These are phyloP conservation scores for Solanum chiquidenum DNA, from an alignment of 257 asterid species.

Conservation along the genomic window DNA sequence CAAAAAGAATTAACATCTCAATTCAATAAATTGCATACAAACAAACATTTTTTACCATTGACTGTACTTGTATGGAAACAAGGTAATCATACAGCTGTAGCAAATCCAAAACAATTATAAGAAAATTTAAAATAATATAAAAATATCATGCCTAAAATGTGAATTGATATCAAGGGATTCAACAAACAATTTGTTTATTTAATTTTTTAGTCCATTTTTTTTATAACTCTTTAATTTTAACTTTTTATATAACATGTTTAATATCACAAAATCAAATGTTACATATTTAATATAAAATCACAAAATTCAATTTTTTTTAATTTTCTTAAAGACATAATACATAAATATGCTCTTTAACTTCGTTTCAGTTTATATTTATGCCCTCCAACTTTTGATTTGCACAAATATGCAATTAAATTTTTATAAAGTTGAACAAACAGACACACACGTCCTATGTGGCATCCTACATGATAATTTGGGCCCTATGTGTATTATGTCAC, in stretches of 20 bases:
- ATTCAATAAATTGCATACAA: not conserved
- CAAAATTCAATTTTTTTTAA: too few relatives aligned
- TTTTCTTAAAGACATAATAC: too few relatives aligned
- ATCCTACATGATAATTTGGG: not conserved
- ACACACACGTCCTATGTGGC: not conserved
- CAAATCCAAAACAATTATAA: not conserved
- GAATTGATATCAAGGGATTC: not conserved
- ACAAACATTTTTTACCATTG: not conserved
- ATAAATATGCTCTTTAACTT: too few relatives aligned
- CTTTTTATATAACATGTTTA: too few relatives aligned
- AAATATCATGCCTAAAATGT: not conserved
- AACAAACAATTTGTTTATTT: not conserved
- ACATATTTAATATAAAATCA: too few relatives aligned
- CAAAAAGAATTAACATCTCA: not conserved
- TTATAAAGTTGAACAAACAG: not conserved
- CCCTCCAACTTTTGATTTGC: not conserved
- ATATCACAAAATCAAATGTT: too few relatives aligned
- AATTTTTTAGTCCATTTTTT: too few relatives aligned
- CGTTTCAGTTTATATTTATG: fast-evolving
- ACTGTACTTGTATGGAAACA: not conserved
- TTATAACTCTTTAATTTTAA: not conserved
- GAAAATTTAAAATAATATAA: not conserved
- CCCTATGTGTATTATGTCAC: not conserved
- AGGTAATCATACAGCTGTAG: not conserved
- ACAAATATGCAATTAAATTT: not conserved